phyloP scores from a whole-genome alignment of 371 early-diverging fungal genomes.

The Mortierella polycephala region DNA sequence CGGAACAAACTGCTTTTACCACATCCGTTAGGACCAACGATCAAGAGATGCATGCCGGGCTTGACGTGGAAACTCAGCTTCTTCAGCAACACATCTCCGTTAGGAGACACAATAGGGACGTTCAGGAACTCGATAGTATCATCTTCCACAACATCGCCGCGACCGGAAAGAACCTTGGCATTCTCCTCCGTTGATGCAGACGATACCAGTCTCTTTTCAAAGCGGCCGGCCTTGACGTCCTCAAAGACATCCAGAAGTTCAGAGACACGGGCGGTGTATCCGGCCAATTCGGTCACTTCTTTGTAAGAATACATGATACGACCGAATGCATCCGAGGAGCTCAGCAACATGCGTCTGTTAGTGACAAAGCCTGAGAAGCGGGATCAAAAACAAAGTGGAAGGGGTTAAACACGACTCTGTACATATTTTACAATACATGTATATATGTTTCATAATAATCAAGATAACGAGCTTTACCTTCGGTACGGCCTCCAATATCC shows the following conservation, averaged over 20 bases:
- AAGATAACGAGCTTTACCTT: constrained; percentile 53
- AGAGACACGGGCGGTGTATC: constrained; percentile 88
- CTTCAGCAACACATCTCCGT: constrained; percentile 94
- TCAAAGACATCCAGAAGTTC: constrained; percentile 84
- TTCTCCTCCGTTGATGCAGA: constrained; percentile 67
- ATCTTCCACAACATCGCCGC: constrained; percentile 75
- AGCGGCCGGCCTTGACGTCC: constrained; percentile 81
- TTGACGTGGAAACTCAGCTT: constrained; percentile 87
- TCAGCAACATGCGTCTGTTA: constrained; percentile 85
- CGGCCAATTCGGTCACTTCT: constrained; percentile 89
- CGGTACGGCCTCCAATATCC: constrained; percentile 67
- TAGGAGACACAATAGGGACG: constrained; percentile 96
- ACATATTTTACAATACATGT: too few relatives aligned
- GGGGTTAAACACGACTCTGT: too few relatives aligned
- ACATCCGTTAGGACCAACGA: constrained; percentile 97
- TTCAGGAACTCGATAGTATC: constrained; percentile 87
- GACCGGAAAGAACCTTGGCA: constrained; percentile 68
- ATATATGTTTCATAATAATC: not conserved
- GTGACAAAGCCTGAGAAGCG: constrained; percentile 81
- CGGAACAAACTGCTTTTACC: constrained; percentile 95
- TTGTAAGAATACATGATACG: constrained; percentile 93
- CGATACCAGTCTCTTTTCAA: constrained; percentile 72
- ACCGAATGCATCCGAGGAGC: constrained; percentile 90
- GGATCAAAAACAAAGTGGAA: not conserved
- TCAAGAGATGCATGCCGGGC: constrained; percentile 91